Base-by-base conservation (phyloP, 2,329 filamentous ascomycete species). In the Teratosphaeria epicoccoides region DNA sequence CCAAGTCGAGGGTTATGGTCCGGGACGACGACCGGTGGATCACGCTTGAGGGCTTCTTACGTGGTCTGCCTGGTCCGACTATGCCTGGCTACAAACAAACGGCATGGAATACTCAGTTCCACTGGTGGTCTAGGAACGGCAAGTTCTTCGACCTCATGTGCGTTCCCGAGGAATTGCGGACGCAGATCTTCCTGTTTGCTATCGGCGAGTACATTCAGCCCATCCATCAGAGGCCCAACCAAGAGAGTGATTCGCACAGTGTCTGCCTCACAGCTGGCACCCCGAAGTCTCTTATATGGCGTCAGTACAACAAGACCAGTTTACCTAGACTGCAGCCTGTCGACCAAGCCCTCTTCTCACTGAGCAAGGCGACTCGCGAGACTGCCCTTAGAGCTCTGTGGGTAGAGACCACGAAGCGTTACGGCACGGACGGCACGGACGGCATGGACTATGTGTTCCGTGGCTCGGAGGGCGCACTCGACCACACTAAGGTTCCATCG, bases 401-500 rank as follows among this genome's bases (percentile, higher is more conserved):
- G 49, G 9, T 12, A 6, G 48, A 52, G 11, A 55, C 44, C 47
- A 58, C 50, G 46, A 60, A 51, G 55, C 17, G 17, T 4, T 50
- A 44, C 23, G 20, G 14, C 24, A 23, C 6, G 5, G 9, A 9
- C 7, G n/a, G 11, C 26, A 24, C 11, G 22, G 26, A 24, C 11
- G 22, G 26, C 45, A 47, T 47, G 4, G 44, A 25, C 9, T 14
- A 14, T 11, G 28, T 4, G 10, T 29, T 14, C 14, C 28, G 28
- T 14, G 5, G 11, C 28, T 29, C 10, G 28, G 10, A 29, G 1
- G 28, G 28, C 10, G 1, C 11, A 11, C 28, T 14, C 28, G 4
- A 10, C 10, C 28, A 4, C 28, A 14, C 28, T 3, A 29, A 10
- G 28, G 10, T 40, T 6, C 1, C 33, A 4, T 20, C 33, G 1